Conservation (phyloP, 2,329 filamentous ascomycete genomes). For the Ophiocordyceps camponoti-leonardi region DNA sequence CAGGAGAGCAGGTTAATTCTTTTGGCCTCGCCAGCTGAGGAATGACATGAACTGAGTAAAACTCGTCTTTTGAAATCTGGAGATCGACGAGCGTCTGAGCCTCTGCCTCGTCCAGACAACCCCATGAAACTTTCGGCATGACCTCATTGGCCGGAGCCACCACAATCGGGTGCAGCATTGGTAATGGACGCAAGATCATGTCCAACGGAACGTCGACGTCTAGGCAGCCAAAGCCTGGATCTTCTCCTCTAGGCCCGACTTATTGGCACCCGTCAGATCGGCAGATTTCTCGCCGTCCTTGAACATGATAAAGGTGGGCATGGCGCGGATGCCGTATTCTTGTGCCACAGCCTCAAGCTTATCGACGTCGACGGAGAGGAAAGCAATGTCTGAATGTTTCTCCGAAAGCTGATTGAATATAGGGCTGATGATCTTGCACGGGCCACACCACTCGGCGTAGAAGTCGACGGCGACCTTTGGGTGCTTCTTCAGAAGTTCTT, state of each 20-base stretch:
- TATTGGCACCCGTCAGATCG: conserved; percentile 69
- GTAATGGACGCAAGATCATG: background rate
- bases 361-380: conserved; percentile 88
- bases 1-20: no score
- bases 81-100: background rate
- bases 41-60: no score
- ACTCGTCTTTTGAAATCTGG: no score
- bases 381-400: conserved; percentile 43
- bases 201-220: background rate
- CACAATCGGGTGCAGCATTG: background rate
- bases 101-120: background rate
- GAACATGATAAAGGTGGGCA: conserved; percentile 85
- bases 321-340: conserved; percentile 68
- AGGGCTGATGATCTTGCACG: conserved; percentile 83
- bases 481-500: conserved; percentile 25
- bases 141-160: background rate
- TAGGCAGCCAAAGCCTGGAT: background rate
- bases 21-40: no score
- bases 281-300: conserved; percentile 56
- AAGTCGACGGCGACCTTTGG: conserved; percentile 60
- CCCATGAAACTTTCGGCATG: background rate
- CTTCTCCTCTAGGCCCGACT: conserved; percentile 15
- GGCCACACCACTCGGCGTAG: conserved; percentile 66
- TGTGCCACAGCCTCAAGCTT: conserved; percentile 56
- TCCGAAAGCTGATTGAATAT: conserved; percentile 25